Evolutionary conservation across 2,329 filamentous ascomycete species (phyloP), one percentile per base, ranked within the genome.

Genomic region (Orbilia blumenaviensis): DNA sequence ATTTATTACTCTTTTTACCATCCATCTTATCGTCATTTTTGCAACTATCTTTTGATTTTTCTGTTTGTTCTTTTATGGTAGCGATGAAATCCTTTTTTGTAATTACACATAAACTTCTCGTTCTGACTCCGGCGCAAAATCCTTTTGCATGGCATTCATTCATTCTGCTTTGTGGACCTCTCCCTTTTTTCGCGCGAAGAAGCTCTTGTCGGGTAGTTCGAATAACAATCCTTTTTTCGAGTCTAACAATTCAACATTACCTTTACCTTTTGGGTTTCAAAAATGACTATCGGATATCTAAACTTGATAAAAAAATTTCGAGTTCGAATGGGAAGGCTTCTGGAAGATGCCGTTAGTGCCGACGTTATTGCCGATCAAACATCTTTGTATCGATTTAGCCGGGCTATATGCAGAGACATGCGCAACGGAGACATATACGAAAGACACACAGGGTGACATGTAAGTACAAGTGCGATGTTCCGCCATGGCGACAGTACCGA

Each of bases 71-170:
- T n/a, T 44, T 67, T 21, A 75, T 67, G 69, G 69, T 75, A 75
- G 61, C 69, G 63, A 75, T 58, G 69, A 63, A 52, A 38, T 63
- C 50, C 38, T 44, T 63, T 34, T 29, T 48, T 69, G 52, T 72
- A 72, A 60, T 72, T 64, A 72, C 38, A 64, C 54, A 48, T 63
- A 72, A 72, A 64, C 38, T 60, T 66, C 50, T 62, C 48, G 42
- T 36, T 63, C 52, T 58, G 67, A 60, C 48, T 64, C 60, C 60
- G 58, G 52, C 52, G 52, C 52, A 54, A n/a, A n/a, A 46, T 44
- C n/a, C 5, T 29, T 38, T 61, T 61, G 41, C n/a, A 46, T n/a
- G n/a, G n/a, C n/a, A n/a, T n/a, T n/a, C n/a, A n/a, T n/a, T n/a
- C n/a, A n/a, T n/a, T 61, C 41, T 61, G 56, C 41, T 36, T 61